These are phyloP conservation scores for Lodderomyces elongisporus DNA, from an alignment of 1,139 yeast species.

Conservation along the genomic window DNA sequence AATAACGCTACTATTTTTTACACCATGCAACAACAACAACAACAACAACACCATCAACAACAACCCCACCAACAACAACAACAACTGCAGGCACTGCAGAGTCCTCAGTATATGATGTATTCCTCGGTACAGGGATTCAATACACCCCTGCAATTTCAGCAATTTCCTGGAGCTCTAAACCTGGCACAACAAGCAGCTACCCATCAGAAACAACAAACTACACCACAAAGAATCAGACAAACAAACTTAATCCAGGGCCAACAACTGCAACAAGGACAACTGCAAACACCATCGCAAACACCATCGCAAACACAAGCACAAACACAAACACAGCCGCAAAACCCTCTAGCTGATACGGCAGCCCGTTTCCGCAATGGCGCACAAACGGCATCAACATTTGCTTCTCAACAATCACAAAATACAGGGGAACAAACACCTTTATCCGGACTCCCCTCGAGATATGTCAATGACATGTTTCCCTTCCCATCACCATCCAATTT, in stretches of 20 bases:
- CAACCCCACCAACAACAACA: constrained; percentile 14
- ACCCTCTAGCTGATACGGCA: constrained; percentile 2
- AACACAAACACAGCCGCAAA: background rate
- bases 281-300: constrained; percentile 11
- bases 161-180: constrained; percentile 4
- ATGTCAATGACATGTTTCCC: constrained; percentile 52
- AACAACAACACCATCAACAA: constrained; percentile 3
- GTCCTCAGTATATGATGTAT: no score
- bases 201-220: constrained; percentile 4
- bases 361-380: constrained; percentile 3
- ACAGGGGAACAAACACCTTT: constrained; percentile 47
- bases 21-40: constrained; percentile 8
- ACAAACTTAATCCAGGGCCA: constrained; percentile 1
- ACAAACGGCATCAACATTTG: constrained; percentile 9
- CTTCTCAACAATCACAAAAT: constrained; percentile 12
- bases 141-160: constrained; percentile 6
- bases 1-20: constrained; percentile 2
- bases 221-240: background rate
- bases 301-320: background rate
- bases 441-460: constrained; percentile 37
- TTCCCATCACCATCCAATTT: constrained; percentile 44
- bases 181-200: constrained; percentile 3
- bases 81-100: no score
- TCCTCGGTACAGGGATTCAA: no score
- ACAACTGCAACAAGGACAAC: constrained; percentile 11